Evolutionary conservation across 2,329 filamentous ascomycete genomes (phyloP).

Genomic region (Proliferodiscus dingleyae): DNA sequence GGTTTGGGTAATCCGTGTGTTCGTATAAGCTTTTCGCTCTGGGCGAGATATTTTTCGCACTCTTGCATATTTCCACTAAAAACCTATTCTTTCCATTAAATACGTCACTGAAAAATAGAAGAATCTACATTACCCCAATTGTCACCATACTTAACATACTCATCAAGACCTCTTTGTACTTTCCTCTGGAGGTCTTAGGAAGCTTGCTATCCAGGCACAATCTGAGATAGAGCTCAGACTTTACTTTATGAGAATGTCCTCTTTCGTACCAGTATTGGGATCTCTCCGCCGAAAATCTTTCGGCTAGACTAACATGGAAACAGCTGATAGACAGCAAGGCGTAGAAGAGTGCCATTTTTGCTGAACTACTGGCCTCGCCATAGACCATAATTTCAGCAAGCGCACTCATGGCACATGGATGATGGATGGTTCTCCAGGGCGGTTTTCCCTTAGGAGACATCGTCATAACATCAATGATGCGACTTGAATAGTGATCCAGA

Average conservation of each 20-base stretch:
- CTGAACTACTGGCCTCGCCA: constrained; percentile 10
- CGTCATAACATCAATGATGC: constrained; percentile 10
- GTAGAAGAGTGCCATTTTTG: constrained; percentile 14
- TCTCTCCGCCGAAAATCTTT: constrained; percentile 1
- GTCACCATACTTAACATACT: constrained; percentile 15
- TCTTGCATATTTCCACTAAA: constrained; percentile 15
- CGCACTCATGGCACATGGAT: constrained; percentile 16
- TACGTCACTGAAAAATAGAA: background rate
- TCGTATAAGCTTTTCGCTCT: constrained; percentile 13
- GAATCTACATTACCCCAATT: constrained; percentile 10
- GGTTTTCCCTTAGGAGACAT: constrained; percentile 13
- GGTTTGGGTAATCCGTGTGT: constrained; percentile 9
- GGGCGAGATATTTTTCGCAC: constrained; percentile 9
- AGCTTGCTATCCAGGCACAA: constrained; percentile 5
- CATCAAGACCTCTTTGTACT: constrained; percentile 18
- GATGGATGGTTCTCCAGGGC: constrained; percentile 17
- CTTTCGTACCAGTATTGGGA: constrained; percentile 6
- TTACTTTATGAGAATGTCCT: constrained; percentile 1
- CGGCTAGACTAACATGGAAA: constrained; percentile 10
- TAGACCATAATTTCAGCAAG: constrained; percentile 14
- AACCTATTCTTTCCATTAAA: constrained; percentile 4
- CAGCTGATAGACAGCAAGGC: constrained; percentile 13
- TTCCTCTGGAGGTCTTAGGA: constrained; percentile 9
- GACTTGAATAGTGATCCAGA: constrained; percentile 10
- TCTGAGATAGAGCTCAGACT: constrained; percentile 2